phyloP scores from a whole-genome alignment of 2,329 filamentous ascomycete genomes.

The Fusarium tuaranense region DNA sequence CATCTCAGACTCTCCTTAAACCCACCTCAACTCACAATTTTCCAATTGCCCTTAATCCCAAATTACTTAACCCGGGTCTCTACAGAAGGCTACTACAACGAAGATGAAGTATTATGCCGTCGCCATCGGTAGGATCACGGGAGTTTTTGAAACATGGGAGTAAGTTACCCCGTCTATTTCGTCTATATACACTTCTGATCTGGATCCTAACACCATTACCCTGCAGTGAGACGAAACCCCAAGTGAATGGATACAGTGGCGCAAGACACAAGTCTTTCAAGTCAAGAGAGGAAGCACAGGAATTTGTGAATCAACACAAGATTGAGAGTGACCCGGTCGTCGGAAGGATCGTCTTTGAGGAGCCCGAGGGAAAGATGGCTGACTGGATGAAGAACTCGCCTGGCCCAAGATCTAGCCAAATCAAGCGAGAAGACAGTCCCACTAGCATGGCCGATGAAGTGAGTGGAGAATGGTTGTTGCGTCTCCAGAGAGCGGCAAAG shows the following conservation, averaged over 20 bases:
- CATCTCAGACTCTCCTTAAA: background rate
- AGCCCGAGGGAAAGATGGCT: background rate
- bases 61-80: background rate
- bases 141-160: slow-evolving; percentile 6
- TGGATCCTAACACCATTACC: no score
- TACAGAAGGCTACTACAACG: background rate
- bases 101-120: slow-evolving; percentile 10
- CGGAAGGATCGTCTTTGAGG: background rate
- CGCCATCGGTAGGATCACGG: slow-evolving; percentile 5
- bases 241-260: background rate
- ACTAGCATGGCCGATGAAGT: background rate
- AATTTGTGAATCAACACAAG: background rate
- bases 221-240: background rate
- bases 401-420: background rate
- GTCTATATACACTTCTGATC: no score
- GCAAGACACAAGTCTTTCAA: slow-evolving; percentile 2
- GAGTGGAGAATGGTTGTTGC: background rate
- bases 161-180: background rate
- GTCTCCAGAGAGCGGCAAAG: background rate
- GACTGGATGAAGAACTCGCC: background rate
- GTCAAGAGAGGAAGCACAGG: background rate
- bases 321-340: background rate
- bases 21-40: no score
- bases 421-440: background rate
- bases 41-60: background rate